Evolutionary conservation across 768 basidiomycete species (phyloP).

Genomic region (Gloeophyllum trabeum): DNA sequence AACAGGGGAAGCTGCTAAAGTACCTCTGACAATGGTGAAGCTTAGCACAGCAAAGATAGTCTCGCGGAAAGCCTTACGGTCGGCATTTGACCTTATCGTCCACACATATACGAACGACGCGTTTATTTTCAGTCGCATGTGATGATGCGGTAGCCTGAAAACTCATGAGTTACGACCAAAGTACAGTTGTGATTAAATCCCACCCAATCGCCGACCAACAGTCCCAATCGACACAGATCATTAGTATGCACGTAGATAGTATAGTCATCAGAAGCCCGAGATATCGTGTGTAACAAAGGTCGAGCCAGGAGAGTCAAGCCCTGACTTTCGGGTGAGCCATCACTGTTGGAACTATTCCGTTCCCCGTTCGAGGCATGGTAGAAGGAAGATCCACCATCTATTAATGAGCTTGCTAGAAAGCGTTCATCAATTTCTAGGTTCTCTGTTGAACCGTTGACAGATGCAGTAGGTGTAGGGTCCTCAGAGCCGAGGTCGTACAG

Average conservation of each 20-base stretch:
- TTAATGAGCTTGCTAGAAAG: constrained; percentile 49
- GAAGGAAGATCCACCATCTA: constrained; percentile 9
- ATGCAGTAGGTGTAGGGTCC: constrained; percentile 4
- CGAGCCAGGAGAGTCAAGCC: constrained; percentile 14
- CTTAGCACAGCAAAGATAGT: background rate
- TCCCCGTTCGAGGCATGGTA: background rate
- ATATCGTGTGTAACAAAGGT: constrained; percentile 22
- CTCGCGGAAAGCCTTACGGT: background rate
- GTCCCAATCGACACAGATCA: constrained; percentile 56
- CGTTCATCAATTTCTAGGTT: constrained; percentile 60
- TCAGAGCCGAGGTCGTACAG: background rate
- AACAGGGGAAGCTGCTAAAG: constrained; percentile 31
- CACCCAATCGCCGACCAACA: constrained; percentile 76
- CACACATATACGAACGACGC: background rate
- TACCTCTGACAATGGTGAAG: constrained; percentile 25
- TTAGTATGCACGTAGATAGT: constrained; percentile 51
- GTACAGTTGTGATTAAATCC: constrained; percentile 6
- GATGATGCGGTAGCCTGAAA: too few species aligned
- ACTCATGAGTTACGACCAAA: too few species aligned
- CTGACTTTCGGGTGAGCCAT: background rate
- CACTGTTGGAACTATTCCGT: background rate
- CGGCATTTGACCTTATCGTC: background rate
- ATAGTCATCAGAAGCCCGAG: constrained; percentile 31
- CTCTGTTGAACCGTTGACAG: constrained; percentile 8
- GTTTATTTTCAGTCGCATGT: too few species aligned